A percentile compares a stretch with the other conserved stretches of the same genome.
phyloP scores from a whole-genome alignment of 2,329 filamentous ascomycete genomes.

The Talaromyces sp. region DNA sequence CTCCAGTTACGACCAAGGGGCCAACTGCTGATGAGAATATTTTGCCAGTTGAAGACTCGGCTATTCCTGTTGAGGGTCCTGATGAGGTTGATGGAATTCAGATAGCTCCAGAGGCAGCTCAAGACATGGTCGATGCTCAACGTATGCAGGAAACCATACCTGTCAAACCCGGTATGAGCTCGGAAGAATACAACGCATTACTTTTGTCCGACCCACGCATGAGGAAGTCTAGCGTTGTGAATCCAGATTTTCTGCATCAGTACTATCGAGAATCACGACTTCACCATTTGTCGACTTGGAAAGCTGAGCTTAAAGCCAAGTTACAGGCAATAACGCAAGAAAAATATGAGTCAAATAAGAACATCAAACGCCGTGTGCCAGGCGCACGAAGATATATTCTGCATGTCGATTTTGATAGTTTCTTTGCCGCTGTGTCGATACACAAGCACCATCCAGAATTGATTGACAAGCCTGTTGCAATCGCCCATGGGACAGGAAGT shows the following conservation, averaged over 20 bases:
- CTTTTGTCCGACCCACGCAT: constrained; percentile 80
- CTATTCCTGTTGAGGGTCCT: background rate
- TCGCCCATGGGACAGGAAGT: constrained; percentile 80
- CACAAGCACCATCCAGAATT: constrained; percentile 72
- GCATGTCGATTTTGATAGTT: constrained; percentile 97
- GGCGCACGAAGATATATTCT: constrained; percentile 77
- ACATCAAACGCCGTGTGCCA: constrained; percentile 53
- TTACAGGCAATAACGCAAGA: constrained; percentile 78
- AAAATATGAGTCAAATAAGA: constrained; percentile 50
- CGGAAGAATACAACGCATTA: constrained; percentile 87
- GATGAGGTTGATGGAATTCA: background rate
- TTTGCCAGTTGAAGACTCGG: background rate
- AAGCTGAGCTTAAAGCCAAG: constrained; percentile 84
- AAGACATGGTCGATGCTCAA: background rate
- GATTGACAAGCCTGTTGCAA: constrained; percentile 74
- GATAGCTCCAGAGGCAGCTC: background rate
- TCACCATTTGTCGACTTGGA: constrained; percentile 95
- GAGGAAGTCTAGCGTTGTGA: constrained; percentile 83
- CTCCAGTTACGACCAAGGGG: background rate
- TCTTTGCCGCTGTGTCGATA: constrained; percentile 90
- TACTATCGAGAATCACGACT: constrained; percentile 93
- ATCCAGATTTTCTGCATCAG: constrained; percentile 89
- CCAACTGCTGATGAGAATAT: background rate
- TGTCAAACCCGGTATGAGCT: constrained; percentile 59
- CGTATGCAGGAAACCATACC: constrained; percentile 21